A percentile compares a stretch with the other conserved stretches of the same genome.
Evolutionary conservation across 2,329 filamentous ascomycete genomes (phyloP).

Genomic region (Ophiostoma sp.): DNA sequence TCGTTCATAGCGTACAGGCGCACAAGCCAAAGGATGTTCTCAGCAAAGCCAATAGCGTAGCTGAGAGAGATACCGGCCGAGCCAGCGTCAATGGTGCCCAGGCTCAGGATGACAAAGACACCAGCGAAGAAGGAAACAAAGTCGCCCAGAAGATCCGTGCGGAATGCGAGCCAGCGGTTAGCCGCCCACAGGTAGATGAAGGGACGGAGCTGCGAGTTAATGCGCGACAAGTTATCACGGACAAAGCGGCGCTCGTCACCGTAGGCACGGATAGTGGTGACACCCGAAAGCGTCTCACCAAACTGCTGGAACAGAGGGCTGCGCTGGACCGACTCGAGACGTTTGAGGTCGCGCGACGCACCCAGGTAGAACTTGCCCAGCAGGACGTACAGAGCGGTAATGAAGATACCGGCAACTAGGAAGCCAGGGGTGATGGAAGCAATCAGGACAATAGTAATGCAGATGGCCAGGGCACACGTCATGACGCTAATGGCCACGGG

Average conservation of each 20-base stretch:
- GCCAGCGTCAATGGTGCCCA: constrained; percentile 83
- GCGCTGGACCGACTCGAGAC: constrained; percentile 88
- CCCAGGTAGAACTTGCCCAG: constrained; percentile 87
- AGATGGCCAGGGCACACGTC: constrained; percentile 63
- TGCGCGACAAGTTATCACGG: constrained; percentile 80
- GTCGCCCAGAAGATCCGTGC: constrained; percentile 87
- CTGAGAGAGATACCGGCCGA: constrained; percentile 91
- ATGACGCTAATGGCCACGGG: constrained; percentile 80
- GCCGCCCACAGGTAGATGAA: constrained; percentile 97
- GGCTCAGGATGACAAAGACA: constrained; percentile 81
- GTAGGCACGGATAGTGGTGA: constrained; percentile 96
- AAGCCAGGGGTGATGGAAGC: constrained; percentile 87
- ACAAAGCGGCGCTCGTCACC: constrained; percentile 93
- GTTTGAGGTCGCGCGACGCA: constrained; percentile 92
- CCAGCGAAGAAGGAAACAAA: constrained; percentile 92
- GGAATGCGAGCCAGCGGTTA: constrained; percentile 93
- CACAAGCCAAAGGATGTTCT: constrained; percentile 96
- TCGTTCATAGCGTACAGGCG: constrained; percentile 92
- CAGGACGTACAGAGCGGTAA: constrained; percentile 76
- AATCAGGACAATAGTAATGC: constrained; percentile 87
- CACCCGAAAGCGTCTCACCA: constrained; percentile 89
- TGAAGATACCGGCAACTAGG: constrained; percentile 81
- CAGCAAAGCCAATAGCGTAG: constrained; percentile 94
- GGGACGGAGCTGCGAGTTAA: constrained; percentile 88
- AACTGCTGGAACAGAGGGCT: constrained; percentile 98